Evolutionary conservation across 2,329 filamentous ascomycete species (phyloP).

Genomic region (Bipolaris victoriae): DNA sequence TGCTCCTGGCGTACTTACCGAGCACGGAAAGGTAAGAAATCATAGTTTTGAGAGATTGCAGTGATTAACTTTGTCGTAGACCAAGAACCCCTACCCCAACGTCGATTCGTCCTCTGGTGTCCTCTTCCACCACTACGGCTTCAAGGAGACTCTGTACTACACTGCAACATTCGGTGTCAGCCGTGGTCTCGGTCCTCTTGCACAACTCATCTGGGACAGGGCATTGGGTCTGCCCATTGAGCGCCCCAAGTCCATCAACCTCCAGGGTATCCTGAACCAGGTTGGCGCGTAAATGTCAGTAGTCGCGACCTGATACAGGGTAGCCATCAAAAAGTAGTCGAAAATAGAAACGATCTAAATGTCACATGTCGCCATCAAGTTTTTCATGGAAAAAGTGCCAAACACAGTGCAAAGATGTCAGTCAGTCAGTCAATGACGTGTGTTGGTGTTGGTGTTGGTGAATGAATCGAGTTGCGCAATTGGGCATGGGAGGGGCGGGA

Average conservation of each 20-base stretch:
- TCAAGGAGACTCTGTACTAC: constrained; percentile 97
- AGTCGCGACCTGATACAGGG: background rate
- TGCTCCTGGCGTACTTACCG: constrained; percentile 84
- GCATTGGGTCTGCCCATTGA: constrained; percentile 94
- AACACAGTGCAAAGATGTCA: too few relatives aligned
- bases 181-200: constrained; percentile 80
- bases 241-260: constrained; percentile 95
- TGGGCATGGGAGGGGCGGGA: constrained; percentile 3
- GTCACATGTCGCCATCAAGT: too few relatives aligned
- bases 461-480: constrained; percentile 1
- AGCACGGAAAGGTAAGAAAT: constrained; percentile 79
- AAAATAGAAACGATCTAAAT: background rate
- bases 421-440: background rate
- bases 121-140: constrained; percentile 97
- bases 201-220: constrained; percentile 95
- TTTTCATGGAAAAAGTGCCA: too few relatives aligned
- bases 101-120: constrained; percentile 94
- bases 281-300: constrained; percentile 39
- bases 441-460: background rate
- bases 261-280: constrained; percentile 79
- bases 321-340: background rate
- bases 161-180: constrained; percentile 74
- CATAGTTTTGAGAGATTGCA: background rate
- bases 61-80: constrained; percentile 54
- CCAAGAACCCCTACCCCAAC: constrained; percentile 97